phyloP scores from a whole-genome alignment of 345 rosid species.

The Mallotus nudiflorus region DNA sequence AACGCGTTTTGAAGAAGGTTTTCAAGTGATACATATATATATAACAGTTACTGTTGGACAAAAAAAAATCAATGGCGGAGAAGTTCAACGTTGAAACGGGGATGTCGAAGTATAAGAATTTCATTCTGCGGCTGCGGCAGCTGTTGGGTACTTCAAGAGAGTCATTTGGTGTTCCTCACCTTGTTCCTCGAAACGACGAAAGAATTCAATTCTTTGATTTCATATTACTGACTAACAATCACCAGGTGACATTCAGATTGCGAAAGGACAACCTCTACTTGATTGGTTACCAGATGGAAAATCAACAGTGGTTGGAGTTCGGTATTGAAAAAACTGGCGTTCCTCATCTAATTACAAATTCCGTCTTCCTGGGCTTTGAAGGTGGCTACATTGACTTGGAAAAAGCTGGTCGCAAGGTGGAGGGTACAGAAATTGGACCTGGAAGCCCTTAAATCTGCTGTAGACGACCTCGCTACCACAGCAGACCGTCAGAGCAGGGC shows the following conservation, averaged over 20 bases:
- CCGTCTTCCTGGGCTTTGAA: neutral
- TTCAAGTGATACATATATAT: no score
- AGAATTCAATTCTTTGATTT: neutral
- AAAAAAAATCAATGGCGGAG: no score
- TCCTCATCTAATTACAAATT: neutral
- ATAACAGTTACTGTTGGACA: no score
- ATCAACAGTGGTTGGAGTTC: neutral
- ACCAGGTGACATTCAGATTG: neutral
- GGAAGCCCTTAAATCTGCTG: neutral
- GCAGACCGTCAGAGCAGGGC: neutral
- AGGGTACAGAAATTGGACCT: neutral
- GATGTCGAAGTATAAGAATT: no score
- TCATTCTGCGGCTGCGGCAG: no score
- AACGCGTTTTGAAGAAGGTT: no score
- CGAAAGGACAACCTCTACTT: neutral
- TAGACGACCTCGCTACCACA: neutral
- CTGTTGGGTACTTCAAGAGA: no score
- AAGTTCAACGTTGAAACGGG: no score
- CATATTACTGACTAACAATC: neutral
- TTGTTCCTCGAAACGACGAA: neutral
- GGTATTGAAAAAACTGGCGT: neutral
- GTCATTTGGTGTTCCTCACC: no score
- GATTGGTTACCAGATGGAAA: neutral
- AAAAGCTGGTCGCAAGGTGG: neutral
- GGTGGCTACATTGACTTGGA: neutral